Base-by-base conservation (phyloP, 495 filamentous ascomycete genomes). In the Durotheca rogersii region DNA sequence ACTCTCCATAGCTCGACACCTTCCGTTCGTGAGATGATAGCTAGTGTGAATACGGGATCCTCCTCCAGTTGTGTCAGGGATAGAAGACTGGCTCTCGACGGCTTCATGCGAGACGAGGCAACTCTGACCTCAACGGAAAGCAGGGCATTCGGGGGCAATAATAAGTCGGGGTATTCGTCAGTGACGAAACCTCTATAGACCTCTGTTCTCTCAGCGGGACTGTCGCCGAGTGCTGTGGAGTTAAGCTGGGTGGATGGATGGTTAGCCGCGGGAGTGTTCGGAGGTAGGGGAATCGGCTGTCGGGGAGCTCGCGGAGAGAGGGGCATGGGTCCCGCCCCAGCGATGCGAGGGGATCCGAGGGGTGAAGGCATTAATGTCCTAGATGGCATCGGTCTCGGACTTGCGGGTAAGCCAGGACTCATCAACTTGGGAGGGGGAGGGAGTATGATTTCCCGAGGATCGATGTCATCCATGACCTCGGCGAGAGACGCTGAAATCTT, bases 1-100 rank as follows among this genome's bases (percentile, higher is more conserved):
- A 96, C 83, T 30, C 93, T 81, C 89, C 94, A 95, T 21, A 97
- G 72, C 63, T 96, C 90, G 30, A 76, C 78, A n/a, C 81, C 77
- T 60, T 89, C 83, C 7, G 84, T 83, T 46, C 89, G 81, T 10
- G 86, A 84, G 58, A 88, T 86, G 19, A 98, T 77, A 30, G 88
- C 90, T 14, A 98, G 75, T 1, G 89, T 95, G 57, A 96, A 95
- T 0, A 97, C 94, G 1, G 91, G 89, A 60, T 96, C 94, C 60
- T 93, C 90, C 30, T 93, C 90, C 11, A 84, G 72, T 53, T 81
- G 80, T 6, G 81, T 82, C 16, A 82, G 60, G 11, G 79, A 86
- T 59, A 95, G 65, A 44, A 90, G 79, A 54, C 91, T 96, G 7
- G 88, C 82, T 46, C 92, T 76, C 1, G 91, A 95, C 15, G 93